These are phyloP conservation scores for Luffa aegyptiaca DNA, from an alignment of 306 rosid genomes.

Conservation along the genomic window DNA sequence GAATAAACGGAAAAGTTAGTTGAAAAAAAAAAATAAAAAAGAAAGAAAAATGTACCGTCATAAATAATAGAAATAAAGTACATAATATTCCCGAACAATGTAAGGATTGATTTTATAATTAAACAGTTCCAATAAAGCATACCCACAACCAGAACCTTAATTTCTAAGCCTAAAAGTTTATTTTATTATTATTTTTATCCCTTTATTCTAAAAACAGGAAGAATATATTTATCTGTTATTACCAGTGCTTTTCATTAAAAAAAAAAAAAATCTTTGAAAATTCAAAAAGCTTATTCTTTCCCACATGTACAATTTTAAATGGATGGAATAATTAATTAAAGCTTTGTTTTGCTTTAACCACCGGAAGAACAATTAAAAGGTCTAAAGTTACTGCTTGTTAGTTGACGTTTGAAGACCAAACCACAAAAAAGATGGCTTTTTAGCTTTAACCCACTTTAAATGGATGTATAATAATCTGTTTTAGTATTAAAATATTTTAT, in stretches of 20 bases:
- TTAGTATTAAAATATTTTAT: no score
- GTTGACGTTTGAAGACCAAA: not conserved
- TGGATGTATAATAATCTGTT: not conserved
- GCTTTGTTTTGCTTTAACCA: not conserved
- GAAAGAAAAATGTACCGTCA: not conserved
- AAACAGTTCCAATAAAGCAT: not conserved
- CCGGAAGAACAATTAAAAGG: not conserved
- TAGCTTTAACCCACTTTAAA: not conserved
- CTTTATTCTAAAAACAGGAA: not conserved
- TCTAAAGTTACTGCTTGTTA: not conserved
- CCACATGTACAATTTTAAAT: not conserved
- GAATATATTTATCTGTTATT: not conserved
- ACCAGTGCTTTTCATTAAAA: not conserved
- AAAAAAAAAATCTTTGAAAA: not conserved
- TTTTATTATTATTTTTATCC: not conserved
- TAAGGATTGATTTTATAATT: slow-evolving; percentile 4
- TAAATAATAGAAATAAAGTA: not conserved
- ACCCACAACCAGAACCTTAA: not conserved
- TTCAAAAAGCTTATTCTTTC: not conserved
- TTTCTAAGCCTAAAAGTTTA: not conserved
- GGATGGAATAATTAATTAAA: not conserved
- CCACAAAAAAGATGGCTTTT: not conserved
- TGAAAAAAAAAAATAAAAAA: not conserved
- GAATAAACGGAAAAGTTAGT: not conserved
- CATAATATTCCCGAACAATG: not conserved